Conservation (phyloP, 768 basidiomycete genomes). For the Infundibulicybe gibba region DNA sequence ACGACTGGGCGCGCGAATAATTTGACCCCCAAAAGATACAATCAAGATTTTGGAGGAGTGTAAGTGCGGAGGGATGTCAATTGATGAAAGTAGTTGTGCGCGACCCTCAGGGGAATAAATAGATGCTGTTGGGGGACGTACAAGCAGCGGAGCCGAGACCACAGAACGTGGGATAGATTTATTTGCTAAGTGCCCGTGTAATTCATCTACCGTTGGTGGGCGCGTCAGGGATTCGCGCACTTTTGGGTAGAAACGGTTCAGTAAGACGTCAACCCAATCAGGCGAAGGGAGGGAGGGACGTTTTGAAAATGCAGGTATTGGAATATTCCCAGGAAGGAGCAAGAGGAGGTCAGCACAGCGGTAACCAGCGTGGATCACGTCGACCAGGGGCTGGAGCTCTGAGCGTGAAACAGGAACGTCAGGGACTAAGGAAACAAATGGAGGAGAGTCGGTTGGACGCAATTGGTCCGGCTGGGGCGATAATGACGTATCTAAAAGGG, state of each 20-base stretch:
- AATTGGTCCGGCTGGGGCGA: conserved; percentile 11
- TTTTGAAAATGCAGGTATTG: conserved; percentile 66
- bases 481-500: conserved; percentile 37
- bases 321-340: conserved; percentile 69
- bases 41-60: conserved; percentile 62
- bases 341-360: conserved; percentile 68
- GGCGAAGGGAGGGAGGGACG: conserved; percentile 55
- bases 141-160: conserved; percentile 62
- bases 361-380: conserved; percentile 64
- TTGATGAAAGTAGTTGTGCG: conserved; percentile 44
- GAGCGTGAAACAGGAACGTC: conserved; percentile 53
- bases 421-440: conserved; percentile 25
- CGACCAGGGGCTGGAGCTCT: conserved; percentile 55
- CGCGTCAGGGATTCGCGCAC: conserved; percentile 36
- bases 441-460: conserved; percentile 4
- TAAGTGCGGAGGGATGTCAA: conserved; percentile 53
- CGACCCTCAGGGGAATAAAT: conserved; percentile 55
- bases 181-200: conserved; percentile 14
- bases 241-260: conserved; percentile 41
- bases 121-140: conserved; percentile 47
- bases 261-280: conserved; percentile 54
- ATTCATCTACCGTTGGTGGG: conserved; percentile 20
- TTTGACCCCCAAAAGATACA: conserved; percentile 80
- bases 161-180: conserved; percentile 29
- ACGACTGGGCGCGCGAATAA: conserved; percentile 54